Evolutionary conservation across 495 filamentous ascomycete species (phyloP).

Genomic region (Thermothielavioides terrestris): DNA sequence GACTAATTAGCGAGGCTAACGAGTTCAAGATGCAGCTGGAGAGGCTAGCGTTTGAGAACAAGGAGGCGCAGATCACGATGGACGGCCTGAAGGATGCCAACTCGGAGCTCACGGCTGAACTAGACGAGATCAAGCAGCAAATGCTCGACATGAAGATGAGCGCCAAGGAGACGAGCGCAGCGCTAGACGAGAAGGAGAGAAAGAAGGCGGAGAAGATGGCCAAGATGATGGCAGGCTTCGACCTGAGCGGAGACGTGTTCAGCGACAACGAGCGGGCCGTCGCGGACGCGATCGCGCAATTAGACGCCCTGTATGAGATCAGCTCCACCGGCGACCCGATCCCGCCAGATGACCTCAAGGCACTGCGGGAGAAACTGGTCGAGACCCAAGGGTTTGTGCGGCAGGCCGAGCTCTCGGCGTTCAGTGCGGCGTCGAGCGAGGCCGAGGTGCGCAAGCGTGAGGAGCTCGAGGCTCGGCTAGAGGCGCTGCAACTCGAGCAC

Average conservation of each 20-base stretch:
- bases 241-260: constrained; percentile 81
- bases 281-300: constrained; percentile 66
- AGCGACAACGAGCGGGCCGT: constrained; percentile 84
- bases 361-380: constrained; percentile 65
- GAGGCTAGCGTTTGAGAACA: constrained; percentile 88
- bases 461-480: constrained; percentile 66
- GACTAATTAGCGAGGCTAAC: constrained; percentile 71
- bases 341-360: constrained; percentile 69
- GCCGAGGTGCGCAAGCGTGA: constrained; percentile 56
- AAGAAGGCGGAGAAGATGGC: constrained; percentile 99
- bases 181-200: constrained; percentile 91
- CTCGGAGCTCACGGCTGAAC: constrained; percentile 75
- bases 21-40: constrained; percentile 93
- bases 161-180: constrained; percentile 82
- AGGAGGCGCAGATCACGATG: constrained; percentile 95
- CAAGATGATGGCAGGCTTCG: constrained; percentile 99
- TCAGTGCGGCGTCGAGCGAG: constrained; percentile 46
- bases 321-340: constrained; percentile 68
- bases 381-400: constrained; percentile 89
- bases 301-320: constrained; percentile 70
- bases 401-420: constrained; percentile 78
- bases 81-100: constrained; percentile 95
- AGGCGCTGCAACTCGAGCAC: constrained; percentile 68
- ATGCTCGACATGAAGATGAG: constrained; percentile 92
- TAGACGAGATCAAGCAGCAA: constrained; percentile 95